Conservation (phyloP, 805 yeast species). For the Scheffersomyces lignosus region DNA sequence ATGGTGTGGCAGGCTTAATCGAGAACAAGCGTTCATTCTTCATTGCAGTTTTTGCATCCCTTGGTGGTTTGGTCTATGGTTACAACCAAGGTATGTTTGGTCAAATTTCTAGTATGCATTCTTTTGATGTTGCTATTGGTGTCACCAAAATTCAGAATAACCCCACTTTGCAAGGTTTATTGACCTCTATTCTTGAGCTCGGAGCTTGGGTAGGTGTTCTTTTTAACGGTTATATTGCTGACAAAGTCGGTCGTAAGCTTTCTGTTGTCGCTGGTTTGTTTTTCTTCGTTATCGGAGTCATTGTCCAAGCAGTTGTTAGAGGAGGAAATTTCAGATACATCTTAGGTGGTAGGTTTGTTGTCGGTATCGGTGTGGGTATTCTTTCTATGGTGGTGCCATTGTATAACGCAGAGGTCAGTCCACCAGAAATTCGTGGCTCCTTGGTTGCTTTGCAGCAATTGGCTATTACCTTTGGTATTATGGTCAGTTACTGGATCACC, state of each 20-base stretch:
- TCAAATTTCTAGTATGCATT: constrained; percentile 17
- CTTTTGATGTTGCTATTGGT: constrained; percentile 10
- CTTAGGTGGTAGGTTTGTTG: not conserved
- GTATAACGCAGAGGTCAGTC: constrained; percentile 22
- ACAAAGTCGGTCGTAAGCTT: not conserved
- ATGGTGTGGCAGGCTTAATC: no score
- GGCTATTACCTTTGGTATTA: not conserved
- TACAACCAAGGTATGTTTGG: constrained; percentile 23
- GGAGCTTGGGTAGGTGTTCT: not conserved
- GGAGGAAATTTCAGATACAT: no score
- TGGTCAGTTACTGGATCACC: not conserved
- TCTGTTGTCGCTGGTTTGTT: not conserved
- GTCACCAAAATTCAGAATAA: no score
- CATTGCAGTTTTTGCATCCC: not conserved
- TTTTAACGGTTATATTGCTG: not conserved
- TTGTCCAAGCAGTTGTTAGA: not conserved
- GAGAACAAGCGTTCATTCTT: no score
- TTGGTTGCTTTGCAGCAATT: constrained; percentile 19
- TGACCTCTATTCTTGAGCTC: constrained; percentile 5
- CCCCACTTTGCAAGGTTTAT: constrained; percentile 7
- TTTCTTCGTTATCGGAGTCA: not conserved
- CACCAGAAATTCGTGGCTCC: constrained; percentile 27
- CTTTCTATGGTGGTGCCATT: constrained; percentile 4
- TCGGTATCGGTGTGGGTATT: not conserved
- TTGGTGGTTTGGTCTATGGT: constrained; percentile 14